A percentile compares a stretch with the other conserved stretches of the same genome.
Conservation (phyloP, 1,139 yeast genomes). For the Debaryomyces singareniensis region DNA sequence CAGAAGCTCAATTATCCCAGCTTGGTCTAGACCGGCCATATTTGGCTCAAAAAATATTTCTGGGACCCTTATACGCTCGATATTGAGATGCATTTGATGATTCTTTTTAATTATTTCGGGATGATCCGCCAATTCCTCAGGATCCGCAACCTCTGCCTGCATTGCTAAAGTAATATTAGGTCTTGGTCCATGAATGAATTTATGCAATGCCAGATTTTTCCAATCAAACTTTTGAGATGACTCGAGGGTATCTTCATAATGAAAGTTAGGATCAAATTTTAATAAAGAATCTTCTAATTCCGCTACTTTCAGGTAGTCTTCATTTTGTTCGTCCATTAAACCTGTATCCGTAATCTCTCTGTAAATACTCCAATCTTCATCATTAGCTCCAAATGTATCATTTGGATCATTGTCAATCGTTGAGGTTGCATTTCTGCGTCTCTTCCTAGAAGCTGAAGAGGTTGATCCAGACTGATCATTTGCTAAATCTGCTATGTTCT, state of each 20-base stretch:
- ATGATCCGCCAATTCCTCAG: conserved; percentile 38
- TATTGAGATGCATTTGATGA: conserved; percentile 84
- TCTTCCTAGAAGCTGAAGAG: conserved; percentile 32
- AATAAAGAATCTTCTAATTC: conserved; percentile 69
- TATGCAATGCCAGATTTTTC: conserved; percentile 72
- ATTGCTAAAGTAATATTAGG: conserved; percentile 42
- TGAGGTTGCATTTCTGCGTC: conserved; percentile 50
- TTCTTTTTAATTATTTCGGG: conserved; percentile 40
- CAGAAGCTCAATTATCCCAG: conserved; percentile 76
- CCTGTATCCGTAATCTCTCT: conserved; percentile 73
- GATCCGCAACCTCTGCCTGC: conserved; percentile 38
- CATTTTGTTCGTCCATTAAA: conserved; percentile 69
- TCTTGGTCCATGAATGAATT: conserved; percentile 85
- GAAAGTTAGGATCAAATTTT: conserved; percentile 77
- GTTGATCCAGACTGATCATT: conserved; percentile 53
- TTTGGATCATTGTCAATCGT: conserved; percentile 87
- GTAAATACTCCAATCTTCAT: conserved; percentile 92
- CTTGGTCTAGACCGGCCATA: conserved; percentile 93
- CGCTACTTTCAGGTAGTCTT: conserved; percentile 54
- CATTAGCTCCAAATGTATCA: conserved; percentile 93
- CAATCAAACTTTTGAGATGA: conserved; percentile 78
- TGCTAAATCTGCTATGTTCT: conserved; percentile 81
- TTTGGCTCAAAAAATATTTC: conserved; percentile 92
- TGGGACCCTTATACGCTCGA: conserved; percentile 88
- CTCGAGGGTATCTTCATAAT: conserved; percentile 71